phyloP scores from a whole-genome alignment of 352 stramenopile species.

The Phytopythium helicoides region DNA sequence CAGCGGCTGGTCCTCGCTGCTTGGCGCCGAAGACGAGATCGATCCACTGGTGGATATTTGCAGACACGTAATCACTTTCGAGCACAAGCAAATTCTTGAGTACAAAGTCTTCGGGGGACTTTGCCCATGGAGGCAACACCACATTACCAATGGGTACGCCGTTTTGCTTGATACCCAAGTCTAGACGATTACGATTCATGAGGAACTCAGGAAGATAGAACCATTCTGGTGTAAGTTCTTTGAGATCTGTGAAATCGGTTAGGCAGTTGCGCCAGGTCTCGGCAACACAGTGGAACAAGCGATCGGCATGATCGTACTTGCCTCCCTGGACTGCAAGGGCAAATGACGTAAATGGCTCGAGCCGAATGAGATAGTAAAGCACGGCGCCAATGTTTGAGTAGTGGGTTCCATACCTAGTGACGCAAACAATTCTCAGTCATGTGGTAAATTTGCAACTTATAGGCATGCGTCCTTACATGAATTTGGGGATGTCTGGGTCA shows the following conservation, averaged over 20 bases:
- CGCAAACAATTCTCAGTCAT: neutral
- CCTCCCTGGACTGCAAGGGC: constrained; percentile 95
- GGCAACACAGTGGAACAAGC: constrained; percentile 90
- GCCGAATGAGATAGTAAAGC: constrained; percentile 97
- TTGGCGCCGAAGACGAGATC: constrained; percentile 80
- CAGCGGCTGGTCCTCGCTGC: constrained; percentile 76
- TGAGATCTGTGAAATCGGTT: constrained; percentile 90
- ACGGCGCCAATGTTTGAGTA: constrained; percentile 95
- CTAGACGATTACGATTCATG: constrained; percentile 82
- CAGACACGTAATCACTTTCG: constrained; percentile 84
- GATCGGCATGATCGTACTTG: constrained; percentile 92
- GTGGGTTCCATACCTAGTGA: constrained; percentile 79
- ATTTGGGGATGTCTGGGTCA: constrained; percentile 85
- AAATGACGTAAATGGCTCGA: constrained; percentile 98
- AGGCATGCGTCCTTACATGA: too few species aligned
- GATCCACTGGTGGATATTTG: constrained; percentile 89
- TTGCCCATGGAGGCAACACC: constrained; percentile 89
- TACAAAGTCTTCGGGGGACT: constrained; percentile 80
- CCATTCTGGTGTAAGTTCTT: constrained; percentile 94
- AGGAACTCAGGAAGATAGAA: constrained; percentile 92
- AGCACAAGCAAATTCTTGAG: constrained; percentile 83
- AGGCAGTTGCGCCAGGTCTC: constrained; percentile 90
- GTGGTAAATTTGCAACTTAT: too few species aligned
- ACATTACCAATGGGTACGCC: constrained; percentile 91
- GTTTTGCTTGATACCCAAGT: constrained; percentile 82